phyloP scores from a whole-genome alignment of 345 rosid genomes.

The Euphorbia tirucalli region DNA sequence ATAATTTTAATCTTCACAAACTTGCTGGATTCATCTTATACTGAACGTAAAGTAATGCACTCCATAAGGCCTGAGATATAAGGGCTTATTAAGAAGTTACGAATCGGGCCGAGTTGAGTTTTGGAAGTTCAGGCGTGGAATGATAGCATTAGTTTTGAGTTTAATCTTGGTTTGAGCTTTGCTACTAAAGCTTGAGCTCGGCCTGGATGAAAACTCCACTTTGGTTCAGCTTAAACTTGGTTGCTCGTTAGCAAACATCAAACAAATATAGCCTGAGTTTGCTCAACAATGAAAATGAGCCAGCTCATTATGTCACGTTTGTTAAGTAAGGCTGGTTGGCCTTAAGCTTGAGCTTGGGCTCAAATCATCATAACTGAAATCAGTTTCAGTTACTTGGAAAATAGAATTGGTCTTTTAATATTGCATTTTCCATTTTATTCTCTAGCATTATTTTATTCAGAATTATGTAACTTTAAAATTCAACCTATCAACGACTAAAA shows the following conservation, averaged over 20 bases:
- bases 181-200: background rate
- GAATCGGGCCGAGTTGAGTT: background rate
- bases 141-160: background rate
- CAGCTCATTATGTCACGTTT: background rate
- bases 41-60: background rate
- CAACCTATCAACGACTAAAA: no score
- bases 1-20: background rate
- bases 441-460: no score
- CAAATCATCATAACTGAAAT: background rate
- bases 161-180: background rate
- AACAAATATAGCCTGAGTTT: background rate
- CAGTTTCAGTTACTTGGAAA: background rate
- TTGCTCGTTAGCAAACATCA: background rate
- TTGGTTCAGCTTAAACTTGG: background rate
- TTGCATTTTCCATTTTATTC: no score
- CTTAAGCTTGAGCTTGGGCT: background rate
- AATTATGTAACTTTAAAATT: no score
- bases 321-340: background rate
- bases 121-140: background rate
- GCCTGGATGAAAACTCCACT: background rate
- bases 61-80: background rate
- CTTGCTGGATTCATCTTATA: background rate
- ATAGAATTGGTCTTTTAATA: background rate
- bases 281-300: background rate
- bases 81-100: background rate